Evolutionary conservation across 2,329 filamentous ascomycete genomes (phyloP).

Genomic region (Colletotrichum chrysophilum): DNA sequence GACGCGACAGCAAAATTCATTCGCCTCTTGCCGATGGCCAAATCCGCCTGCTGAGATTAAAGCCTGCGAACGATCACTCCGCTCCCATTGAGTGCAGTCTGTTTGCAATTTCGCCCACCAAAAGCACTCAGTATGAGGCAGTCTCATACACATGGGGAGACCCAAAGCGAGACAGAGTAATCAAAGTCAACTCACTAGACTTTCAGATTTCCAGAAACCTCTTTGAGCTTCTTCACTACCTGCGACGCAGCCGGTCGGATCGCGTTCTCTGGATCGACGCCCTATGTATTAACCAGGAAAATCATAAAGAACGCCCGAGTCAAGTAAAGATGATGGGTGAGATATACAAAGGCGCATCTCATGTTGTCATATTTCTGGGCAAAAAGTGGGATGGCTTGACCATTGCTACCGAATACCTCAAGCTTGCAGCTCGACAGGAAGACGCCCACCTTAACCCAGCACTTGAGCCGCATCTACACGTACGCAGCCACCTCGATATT

Average conservation of each 20-base stretch:
- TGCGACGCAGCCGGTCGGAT: neutral
- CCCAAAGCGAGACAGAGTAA: rapidly evolving
- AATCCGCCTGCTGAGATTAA: neutral
- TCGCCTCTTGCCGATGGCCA: neutral
- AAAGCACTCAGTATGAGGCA: constrained; percentile 5
- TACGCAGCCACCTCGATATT: neutral
- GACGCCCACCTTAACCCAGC: neutral
- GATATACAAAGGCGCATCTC: neutral
- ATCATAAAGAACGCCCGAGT: too few species aligned
- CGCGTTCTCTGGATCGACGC: neutral
- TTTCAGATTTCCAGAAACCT: neutral
- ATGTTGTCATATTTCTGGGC: neutral
- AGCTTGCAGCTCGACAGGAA: neutral
- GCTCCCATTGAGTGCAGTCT: neutral
- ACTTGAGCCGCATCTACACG: neutral
- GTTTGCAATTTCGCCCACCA: neutral
- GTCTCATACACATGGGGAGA: neutral
- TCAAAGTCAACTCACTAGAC: neutral
- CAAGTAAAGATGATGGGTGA: neutral
- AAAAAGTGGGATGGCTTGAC: neutral
- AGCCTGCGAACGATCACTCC: neutral
- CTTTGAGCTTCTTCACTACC: neutral
- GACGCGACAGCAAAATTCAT: neutral
- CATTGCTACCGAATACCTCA: neutral
- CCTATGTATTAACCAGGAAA: neutral